phyloP scores from a whole-genome alignment of 2,329 filamentous ascomycete genomes.

The Aspergillus nomiae region DNA sequence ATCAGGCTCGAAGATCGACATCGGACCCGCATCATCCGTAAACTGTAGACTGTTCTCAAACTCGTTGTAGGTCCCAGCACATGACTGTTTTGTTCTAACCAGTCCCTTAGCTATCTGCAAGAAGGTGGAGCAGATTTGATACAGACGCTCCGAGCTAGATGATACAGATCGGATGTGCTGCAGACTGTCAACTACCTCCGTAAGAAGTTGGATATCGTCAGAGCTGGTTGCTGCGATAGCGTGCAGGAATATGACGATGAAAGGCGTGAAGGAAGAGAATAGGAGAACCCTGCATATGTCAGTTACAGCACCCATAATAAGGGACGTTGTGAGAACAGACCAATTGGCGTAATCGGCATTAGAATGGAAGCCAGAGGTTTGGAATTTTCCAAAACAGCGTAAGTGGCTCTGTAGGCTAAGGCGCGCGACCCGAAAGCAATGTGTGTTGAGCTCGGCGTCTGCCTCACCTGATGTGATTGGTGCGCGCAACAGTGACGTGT shows the following conservation, averaged over 20 bases:
- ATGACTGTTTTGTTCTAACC: constrained; percentile 10
- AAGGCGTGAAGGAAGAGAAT: constrained; percentile 26
- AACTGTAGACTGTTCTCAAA: not conserved
- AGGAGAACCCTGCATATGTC: constrained; percentile 22
- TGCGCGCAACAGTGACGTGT: constrained; percentile 19
- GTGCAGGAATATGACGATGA: constrained; percentile 28
- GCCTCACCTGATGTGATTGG: constrained; percentile 7
- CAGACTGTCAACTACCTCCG: constrained; percentile 20
- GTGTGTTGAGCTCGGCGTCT: constrained; percentile 14
- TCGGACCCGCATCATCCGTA: not conserved
- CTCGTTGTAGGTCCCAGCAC: constrained; percentile 14
- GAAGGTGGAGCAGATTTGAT: constrained; percentile 19
- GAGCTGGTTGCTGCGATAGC: constrained; percentile 18
- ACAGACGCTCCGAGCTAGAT: constrained; percentile 13
- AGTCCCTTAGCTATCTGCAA: constrained; percentile 15
- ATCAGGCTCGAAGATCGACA: not conserved
- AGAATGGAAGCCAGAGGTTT: constrained; percentile 9
- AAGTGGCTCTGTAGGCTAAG: constrained; percentile 21
- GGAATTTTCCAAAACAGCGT: constrained; percentile 16
- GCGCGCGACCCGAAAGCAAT: constrained; percentile 22
- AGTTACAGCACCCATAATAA: not conserved
- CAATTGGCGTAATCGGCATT: constrained; percentile 24
- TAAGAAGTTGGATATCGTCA: constrained; percentile 22
- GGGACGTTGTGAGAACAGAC: constrained; percentile 4
- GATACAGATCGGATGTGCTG: constrained; percentile 12